Percentiles rank a stretch among this genome's conserved stretches.
phyloP scores from a whole-genome alignment of 2,329 filamentous ascomycete species.

The Claviceps sp. region DNA sequence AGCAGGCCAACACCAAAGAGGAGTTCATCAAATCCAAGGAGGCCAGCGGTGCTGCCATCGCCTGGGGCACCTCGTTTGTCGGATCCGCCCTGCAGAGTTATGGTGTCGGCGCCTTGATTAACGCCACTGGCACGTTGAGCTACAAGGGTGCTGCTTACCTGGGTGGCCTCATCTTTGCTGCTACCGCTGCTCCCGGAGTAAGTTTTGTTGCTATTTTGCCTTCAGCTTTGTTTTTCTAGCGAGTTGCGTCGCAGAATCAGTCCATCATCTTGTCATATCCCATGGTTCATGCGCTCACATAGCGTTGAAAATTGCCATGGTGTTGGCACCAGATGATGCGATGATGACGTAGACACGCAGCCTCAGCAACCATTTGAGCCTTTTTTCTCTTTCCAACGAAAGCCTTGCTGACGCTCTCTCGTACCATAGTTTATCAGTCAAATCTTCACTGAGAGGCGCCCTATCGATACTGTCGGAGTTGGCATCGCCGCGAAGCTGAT shows the following conservation, averaged over 20 bases:
- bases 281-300: not conserved
- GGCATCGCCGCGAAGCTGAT: conserved; percentile 72
- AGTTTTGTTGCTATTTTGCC: conserved; percentile 12
- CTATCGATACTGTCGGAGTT: conserved; percentile 79
- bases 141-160: conserved; percentile 97
- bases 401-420: not conserved
- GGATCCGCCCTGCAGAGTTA: conserved; percentile 85
- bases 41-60: conserved; percentile 71
- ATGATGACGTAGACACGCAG: not conserved
- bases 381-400: not conserved
- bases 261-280: not conserved
- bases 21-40: conserved; percentile 93
- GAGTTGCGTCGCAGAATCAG: not conserved
- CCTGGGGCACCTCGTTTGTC: conserved; percentile 80
- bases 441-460: conserved; percentile 81
- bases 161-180: conserved; percentile 80
- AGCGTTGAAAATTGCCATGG: not conserved
- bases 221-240: not conserved
- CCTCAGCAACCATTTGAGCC: not conserved
- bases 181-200: conserved; percentile 77
- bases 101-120: conserved; percentile 79
- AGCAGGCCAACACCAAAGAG: conserved; percentile 85
- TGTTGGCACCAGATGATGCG: not conserved
- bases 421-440: conserved; percentile 62
- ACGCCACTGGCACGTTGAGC: conserved; percentile 84